Percentiles rank a stretch among this genome's conserved stretches.
Conservation (phyloP, 306 rosid genomes). For the Quercus cerris region DNA sequence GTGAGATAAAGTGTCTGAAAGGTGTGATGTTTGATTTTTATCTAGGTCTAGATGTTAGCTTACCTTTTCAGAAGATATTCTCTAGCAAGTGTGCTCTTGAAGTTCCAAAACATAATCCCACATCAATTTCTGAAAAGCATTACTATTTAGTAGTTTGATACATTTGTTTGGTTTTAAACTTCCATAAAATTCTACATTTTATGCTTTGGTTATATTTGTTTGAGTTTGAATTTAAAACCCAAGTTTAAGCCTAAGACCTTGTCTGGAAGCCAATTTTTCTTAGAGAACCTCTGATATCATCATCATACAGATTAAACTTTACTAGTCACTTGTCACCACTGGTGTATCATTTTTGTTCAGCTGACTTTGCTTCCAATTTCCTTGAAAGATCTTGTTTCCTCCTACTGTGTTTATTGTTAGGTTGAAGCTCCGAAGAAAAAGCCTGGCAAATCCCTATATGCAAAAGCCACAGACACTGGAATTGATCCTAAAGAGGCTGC, state of each 20-base stretch:
- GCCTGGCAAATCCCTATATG: conserved; percentile 82
- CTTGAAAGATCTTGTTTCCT: neutral
- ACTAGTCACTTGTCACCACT: neutral
- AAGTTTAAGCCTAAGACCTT: neutral
- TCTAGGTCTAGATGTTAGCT: neutral
- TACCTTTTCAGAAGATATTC: neutral
- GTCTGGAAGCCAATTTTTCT: neutral
- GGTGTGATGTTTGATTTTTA: neutral
- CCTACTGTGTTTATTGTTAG: conserved; percentile 31
- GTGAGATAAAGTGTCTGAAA: neutral
- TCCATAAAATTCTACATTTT: neutral
- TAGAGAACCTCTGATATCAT: neutral
- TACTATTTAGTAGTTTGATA: neutral
- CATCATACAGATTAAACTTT: neutral
- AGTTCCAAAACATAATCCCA: neutral
- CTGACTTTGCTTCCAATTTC: conserved; percentile 1
- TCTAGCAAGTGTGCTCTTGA: neutral
- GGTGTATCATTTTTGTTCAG: neutral
- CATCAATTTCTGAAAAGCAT: neutral
- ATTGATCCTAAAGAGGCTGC: conserved; percentile 79
- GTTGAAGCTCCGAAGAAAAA: conserved; percentile 60
- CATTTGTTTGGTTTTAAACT: neutral
- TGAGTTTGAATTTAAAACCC: neutral
- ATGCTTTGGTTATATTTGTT: neutral
- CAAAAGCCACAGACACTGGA: conserved; percentile 86